Evolutionary conservation across 495 filamentous ascomycete species (phyloP).

Genomic region (Pseudevernia furfuracea): DNA sequence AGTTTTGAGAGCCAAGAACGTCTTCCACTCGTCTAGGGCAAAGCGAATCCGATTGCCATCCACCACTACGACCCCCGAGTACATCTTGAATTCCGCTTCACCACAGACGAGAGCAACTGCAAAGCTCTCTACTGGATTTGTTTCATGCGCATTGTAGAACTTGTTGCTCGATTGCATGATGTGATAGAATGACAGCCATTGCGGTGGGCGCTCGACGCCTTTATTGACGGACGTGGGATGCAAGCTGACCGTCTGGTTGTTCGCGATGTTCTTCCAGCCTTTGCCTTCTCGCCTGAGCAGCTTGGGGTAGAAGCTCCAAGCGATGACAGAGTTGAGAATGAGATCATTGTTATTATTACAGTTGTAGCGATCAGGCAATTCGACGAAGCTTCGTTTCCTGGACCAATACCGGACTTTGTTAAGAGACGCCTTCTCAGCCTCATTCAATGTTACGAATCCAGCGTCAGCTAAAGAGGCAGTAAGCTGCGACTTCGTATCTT

Average conservation of each 20-base stretch:
- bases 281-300: conserved; percentile 79
- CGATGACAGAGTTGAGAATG: conserved; percentile 69
- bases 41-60: conserved; percentile 87
- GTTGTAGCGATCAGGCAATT: conserved; percentile 64
- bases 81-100: conserved; percentile 79
- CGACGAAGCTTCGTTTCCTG: conserved; percentile 68
- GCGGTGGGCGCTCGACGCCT: conserved; percentile 48
- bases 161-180: conserved; percentile 84
- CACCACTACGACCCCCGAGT: conserved; percentile 74
- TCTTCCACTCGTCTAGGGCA: conserved; percentile 80
- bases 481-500: conserved; percentile 89
- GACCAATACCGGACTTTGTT: conserved; percentile 49
- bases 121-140: conserved; percentile 70
- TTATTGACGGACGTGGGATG: conserved; percentile 86
- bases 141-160: conserved; percentile 85
- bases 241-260: conserved; percentile 78
- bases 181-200: conserved; percentile 86
- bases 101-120: conserved; percentile 78
- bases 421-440: conserved; percentile 57
- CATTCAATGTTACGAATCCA: conserved; percentile 65
- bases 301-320: conserved; percentile 93
- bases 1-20: conserved; percentile 73
- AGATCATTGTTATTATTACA: conserved; percentile 68
- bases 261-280: conserved; percentile 81
- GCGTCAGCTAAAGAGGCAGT: conserved; percentile 73